Evolutionary conservation across 2,329 filamentous ascomycete genomes (phyloP), one percentile per base, ranked within the genome.

Genomic region (Venturia aucupariae): DNA sequence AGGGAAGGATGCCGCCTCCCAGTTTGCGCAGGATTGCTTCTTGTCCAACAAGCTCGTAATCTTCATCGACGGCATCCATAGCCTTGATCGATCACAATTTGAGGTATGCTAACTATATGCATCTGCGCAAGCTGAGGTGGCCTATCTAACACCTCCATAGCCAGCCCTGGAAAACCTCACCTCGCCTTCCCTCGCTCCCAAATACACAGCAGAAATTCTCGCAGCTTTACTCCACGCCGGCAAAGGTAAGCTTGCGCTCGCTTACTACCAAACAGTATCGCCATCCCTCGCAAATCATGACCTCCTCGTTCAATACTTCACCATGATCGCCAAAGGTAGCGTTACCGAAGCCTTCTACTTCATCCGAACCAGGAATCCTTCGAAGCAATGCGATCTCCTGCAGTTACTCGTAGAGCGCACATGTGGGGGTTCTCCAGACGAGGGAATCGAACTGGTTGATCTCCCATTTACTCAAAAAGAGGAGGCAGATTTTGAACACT

Each of bases 171-270:
- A 90, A 69, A 86, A 88, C 72, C 83, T 96, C 17, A 87, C 90
- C 4, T 88, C 94, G 70, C 90, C 91, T 0, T 90, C 88, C 1
- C 81, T 95, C 4, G 86, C 88, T 24, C 86, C 89, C 42, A 91
- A 91, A 63, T 95, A 94, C 71, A 84, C 89, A 65, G 90, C 94
- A 75, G 89, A 95, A 67, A 92, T 95, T 62, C 81, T 94, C 68
- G 82, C 83, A 32, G 82, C 83, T 4, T 82, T 94, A 4, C 84
- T 90, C 62, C 81, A 83, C 44, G 84, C 69, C 81, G n/a, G 24
- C 19, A 46, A 63, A 30, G 32, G 41, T 17, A n/a, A 78, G 32
- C 80, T 92, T 2, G 83, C 89, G 0, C 81, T 94, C 35, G 87
- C 90, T 13, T 95, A 94, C 76, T 94, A 89, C 76, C 82, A 92